Percentiles rank a stretch among this genome's conserved stretches.
These are phyloP conservation scores for Chlamydomonas incerta DNA, from an alignment of 139 green algal species.

Conservation along the genomic window DNA sequence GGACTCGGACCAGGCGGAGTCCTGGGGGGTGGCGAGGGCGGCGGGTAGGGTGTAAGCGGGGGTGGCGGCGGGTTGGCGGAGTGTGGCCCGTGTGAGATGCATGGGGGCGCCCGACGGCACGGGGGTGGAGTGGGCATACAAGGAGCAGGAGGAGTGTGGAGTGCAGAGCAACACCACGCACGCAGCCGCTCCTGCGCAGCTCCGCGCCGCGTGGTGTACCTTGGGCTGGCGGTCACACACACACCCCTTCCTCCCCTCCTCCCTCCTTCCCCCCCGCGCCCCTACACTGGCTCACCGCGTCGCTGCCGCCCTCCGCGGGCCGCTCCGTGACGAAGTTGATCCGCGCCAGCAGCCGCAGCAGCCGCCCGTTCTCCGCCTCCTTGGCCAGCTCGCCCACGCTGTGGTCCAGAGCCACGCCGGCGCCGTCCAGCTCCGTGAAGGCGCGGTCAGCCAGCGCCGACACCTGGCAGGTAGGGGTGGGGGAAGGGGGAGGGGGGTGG, in stretches of 20 bases:
- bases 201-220: too few relatives aligned
- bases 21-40: constrained; percentile 8
- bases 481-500: constrained; percentile 32
- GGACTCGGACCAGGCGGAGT: constrained; percentile 65
- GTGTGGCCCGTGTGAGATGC: too few relatives aligned
- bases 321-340: constrained; percentile 85
- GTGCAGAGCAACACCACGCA: too few relatives aligned
- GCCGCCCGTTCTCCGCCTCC: constrained; percentile 91
- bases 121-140: too few relatives aligned
- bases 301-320: constrained; percentile 56
- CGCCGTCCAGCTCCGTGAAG: constrained; percentile 77
- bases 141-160: too few relatives aligned
- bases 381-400: constrained; percentile 75
- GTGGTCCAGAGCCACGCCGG: constrained; percentile 62
- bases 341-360: constrained; percentile 89
- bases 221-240: too few relatives aligned
- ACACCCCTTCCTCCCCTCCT: too few relatives aligned
- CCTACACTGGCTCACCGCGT: too few relatives aligned
- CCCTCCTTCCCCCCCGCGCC: background rate
- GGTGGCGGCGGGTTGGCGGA: background rate
- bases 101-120: too few relatives aligned
- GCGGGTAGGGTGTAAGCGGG: background rate
- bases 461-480: constrained; percentile 62
- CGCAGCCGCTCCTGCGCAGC: too few relatives aligned
- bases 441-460: constrained; percentile 78